Base-by-base conservation (phyloP, 257 asterid species). In the Anisodus acutangulus region DNA sequence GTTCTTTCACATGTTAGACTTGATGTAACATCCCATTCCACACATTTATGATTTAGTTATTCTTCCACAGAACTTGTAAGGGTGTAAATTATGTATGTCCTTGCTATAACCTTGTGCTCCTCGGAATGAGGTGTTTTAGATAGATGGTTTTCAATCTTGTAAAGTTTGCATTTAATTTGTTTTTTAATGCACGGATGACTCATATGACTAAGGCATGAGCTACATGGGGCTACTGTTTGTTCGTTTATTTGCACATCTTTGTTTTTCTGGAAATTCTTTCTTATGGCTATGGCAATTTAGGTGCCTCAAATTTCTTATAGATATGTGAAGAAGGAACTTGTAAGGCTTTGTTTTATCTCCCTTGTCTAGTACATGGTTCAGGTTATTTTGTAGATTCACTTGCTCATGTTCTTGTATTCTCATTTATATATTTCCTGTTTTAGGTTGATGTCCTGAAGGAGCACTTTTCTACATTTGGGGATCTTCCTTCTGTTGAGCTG, bases 391-490 rank as follows among this genome's bases (percentile, higher is more conserved):
- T 70, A 4, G 69, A 2, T 37, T 82, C 57, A 68, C 51, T 54
- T 43, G 70, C 81, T 76, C 35, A 12, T 47, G 63, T 35, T 71
- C 70, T 71, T 62, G 41, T 57, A 9, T 10, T 80, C 39, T 81
- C 72, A 31, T 66, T 60, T 74, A 35, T 64, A 26, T 78, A 43
- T 51, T 31, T 35, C 82, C 72, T 80, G 79, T 63, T 57, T 60
- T 81, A 96, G 99, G 94, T 91, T 87, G 89, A 90, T 86, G 90
- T 90, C 78, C 83, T 96, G 89, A 89, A 91, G 93, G 97, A 94
- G 70, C 97, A 96, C 89, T 96, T 96, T 90, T 91, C 95, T 60
- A 57, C 90, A 17, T 93, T 87, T 84, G 97, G 97, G 16, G 99
- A 92, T 55, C 89, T 94, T 69, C 87, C 94, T 85, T 87, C 91